phyloP scores from a whole-genome alignment of 257 asterid genomes.

The Voacanga thouarsii region DNA sequence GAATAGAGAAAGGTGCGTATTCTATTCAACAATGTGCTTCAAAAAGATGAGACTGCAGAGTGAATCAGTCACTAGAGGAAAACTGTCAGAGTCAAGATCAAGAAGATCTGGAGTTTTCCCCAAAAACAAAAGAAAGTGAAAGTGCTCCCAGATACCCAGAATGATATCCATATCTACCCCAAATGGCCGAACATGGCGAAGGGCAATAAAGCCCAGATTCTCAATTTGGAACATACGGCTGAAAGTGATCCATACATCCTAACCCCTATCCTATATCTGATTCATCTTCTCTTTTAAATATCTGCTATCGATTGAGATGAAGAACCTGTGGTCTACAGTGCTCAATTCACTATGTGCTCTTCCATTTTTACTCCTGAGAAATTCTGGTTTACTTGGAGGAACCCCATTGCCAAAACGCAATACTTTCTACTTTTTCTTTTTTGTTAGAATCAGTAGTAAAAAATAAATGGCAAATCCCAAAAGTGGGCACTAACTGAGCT shows the following conservation, averaged over 20 bases:
- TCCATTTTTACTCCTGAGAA: too few relatives aligned
- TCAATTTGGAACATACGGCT: slow-evolving; percentile 13
- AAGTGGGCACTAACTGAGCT: too few relatives aligned
- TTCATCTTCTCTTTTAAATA: not conserved
- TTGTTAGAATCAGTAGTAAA: too few relatives aligned
- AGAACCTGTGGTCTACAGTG: not conserved
- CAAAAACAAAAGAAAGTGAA: slow-evolving; percentile 13
- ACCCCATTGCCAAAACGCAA: too few relatives aligned
- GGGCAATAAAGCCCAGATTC: slow-evolving; percentile 10
- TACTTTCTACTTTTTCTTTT: too few relatives aligned
- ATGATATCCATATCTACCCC: slow-evolving; percentile 19
- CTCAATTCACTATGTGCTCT: too few relatives aligned
- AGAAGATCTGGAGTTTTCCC: slow-evolving; percentile 14
- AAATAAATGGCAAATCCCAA: too few relatives aligned
- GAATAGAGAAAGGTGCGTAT: not conserved
- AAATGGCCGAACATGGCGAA: slow-evolving; percentile 11
- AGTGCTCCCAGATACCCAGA: slow-evolving; percentile 8
- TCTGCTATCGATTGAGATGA: not conserved
- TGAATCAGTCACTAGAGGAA: too few relatives aligned
- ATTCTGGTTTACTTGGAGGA: too few relatives aligned
- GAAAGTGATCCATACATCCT: not conserved
- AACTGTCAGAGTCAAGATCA: not conserved
- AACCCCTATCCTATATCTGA: not conserved
- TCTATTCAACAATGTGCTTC: not conserved
- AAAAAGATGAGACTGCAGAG: too few relatives aligned